These are phyloP conservation scores for Tolypocladium nubicola DNA, from an alignment of 2,329 filamentous ascomycete species.

Conservation along the genomic window DNA sequence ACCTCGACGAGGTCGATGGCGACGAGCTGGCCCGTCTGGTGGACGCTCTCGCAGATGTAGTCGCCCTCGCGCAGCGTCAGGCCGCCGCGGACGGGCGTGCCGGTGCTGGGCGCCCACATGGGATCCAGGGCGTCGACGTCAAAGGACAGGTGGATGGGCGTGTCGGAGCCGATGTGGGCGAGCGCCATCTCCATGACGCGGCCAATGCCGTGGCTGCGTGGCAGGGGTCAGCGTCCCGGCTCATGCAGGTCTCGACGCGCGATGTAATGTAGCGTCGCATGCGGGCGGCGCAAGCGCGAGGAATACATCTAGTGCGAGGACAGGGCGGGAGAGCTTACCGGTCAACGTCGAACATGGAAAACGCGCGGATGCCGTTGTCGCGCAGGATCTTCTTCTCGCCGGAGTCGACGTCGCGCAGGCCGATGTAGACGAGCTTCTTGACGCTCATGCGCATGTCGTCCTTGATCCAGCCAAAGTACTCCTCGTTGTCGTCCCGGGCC, in stretches of 20 bases:
- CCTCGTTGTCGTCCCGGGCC: constrained; percentile 61
- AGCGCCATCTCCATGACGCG: constrained; percentile 98
- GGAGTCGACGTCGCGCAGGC: constrained; percentile 82
- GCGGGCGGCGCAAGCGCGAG: neutral
- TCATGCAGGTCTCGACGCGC: neutral
- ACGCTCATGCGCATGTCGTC: constrained; percentile 59
- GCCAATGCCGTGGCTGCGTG: constrained; percentile 72
- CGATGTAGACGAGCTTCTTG: constrained; percentile 93
- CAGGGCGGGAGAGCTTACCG: constrained; percentile 37
- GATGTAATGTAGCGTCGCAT: neutral
- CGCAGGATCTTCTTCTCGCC: constrained; percentile 87
- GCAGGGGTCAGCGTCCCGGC: constrained; percentile 1
- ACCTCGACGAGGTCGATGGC: constrained; percentile 78
- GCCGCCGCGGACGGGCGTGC: constrained; percentile 87
- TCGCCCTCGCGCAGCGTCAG: constrained; percentile 91
- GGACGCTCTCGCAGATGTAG: constrained; percentile 85
- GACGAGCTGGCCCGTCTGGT: constrained; percentile 67
- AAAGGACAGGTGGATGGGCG: constrained; percentile 93
- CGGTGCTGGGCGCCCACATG: constrained; percentile 91
- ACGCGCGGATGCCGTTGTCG: constrained; percentile 86
- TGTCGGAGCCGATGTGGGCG: constrained; percentile 86
- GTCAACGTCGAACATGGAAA: constrained; percentile 98
- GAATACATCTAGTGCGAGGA: neutral
- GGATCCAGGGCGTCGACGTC: constrained; percentile 96
- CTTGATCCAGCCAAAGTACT: constrained; percentile 84